phyloP scores from a whole-genome alignment of 2,329 filamentous ascomycete genomes.

The Penicillium sp. region DNA sequence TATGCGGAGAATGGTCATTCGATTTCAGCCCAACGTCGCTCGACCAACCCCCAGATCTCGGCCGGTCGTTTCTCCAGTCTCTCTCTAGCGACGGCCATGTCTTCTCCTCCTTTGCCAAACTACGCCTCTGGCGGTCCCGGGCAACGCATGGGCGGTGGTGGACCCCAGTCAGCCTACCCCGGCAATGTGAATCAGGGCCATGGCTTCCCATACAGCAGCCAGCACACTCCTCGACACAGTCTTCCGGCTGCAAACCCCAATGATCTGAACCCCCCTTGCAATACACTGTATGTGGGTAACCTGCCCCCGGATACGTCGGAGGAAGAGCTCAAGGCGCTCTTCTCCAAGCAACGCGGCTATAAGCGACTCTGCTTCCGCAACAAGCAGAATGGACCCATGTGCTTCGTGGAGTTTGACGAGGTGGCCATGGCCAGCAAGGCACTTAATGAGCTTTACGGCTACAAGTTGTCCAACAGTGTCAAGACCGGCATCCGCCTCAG shows the following conservation, averaged over 20 bases:
- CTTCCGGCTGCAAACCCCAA: slow-evolving; percentile 88
- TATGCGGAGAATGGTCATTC: slow-evolving; percentile 66
- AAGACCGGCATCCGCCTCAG: slow-evolving; percentile 93
- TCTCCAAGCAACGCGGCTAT: slow-evolving; percentile 89
- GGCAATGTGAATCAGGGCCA: slow-evolving; percentile 53
- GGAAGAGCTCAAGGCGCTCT: slow-evolving; percentile 89
- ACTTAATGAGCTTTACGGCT: slow-evolving; percentile 82
- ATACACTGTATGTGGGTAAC: slow-evolving; percentile 97
- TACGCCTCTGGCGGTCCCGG: slow-evolving; percentile 49
- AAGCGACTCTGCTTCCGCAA: slow-evolving; percentile 92
- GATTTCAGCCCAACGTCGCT: slow-evolving; percentile 52
- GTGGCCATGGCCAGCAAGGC: slow-evolving; percentile 87
- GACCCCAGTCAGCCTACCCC: slow-evolving; percentile 54
- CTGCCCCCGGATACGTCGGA: slow-evolving; percentile 87
- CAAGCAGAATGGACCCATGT: slow-evolving; percentile 95
- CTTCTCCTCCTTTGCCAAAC: slow-evolving; percentile 53
- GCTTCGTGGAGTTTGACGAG: slow-evolving; percentile 97
- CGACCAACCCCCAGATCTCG: slow-evolving; percentile 68
- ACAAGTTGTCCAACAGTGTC: slow-evolving; percentile 79
- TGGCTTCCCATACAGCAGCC: slow-evolving; percentile 54
- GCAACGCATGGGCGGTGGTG: slow-evolving; percentile 46
- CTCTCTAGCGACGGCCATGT: slow-evolving; percentile 64
- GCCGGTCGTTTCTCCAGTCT: slow-evolving; percentile 64
- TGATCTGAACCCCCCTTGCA: slow-evolving; percentile 95
- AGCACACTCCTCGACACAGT: slow-evolving; percentile 59